Evolutionary conservation across 192 early-diverging fungal species (phyloP).

Genomic region (Backusella westeae): DNA sequence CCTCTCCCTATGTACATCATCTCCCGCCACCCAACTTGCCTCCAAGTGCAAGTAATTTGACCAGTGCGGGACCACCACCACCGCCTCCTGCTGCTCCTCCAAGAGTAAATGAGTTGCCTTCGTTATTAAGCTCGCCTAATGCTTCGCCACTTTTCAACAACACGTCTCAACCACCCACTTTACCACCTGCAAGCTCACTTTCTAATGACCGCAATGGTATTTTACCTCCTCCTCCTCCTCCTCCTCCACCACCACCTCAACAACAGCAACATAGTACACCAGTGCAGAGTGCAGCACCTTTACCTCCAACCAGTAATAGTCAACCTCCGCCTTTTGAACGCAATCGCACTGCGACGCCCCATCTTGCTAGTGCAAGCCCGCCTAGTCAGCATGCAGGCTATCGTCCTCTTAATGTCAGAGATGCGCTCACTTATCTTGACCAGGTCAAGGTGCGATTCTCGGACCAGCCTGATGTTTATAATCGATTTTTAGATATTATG

Average conservation of each 20-base stretch:
- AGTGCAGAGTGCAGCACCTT: slow-evolving; percentile 27
- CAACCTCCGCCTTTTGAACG: not conserved
- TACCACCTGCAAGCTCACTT: slow-evolving; percentile 9
- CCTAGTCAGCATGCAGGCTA: slow-evolving; percentile 23
- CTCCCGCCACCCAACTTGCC: slow-evolving; percentile 6
- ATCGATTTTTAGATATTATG: slow-evolving; percentile 98
- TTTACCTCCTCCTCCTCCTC: slow-evolving; percentile 22
- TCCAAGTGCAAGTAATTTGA: not conserved
- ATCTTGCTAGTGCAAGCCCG: slow-evolving; percentile 10
- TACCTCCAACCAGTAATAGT: slow-evolving; percentile 13
- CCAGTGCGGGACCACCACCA: slow-evolving; percentile 23
- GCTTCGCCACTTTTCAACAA: slow-evolving; percentile 35
- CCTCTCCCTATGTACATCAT: slow-evolving; percentile 17
- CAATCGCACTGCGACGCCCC: slow-evolving; percentile 25
- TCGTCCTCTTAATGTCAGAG: slow-evolving; percentile 81
- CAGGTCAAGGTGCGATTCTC: slow-evolving; percentile 92
- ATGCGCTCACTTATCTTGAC: slow-evolving; percentile 96
- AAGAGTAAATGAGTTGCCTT: slow-evolving; percentile 24
- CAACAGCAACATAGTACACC: slow-evolving; percentile 8
- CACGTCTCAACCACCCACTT: not conserved
- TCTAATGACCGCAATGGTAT: slow-evolving; percentile 7
- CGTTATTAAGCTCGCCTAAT: slow-evolving; percentile 17
- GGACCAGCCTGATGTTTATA: slow-evolving; percentile 95
- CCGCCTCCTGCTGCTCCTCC: slow-evolving; percentile 29
- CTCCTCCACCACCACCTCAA: slow-evolving; percentile 11